Conservation (phyloP, 164 flowering plant genomes). For the Sextonia rubra region DNA sequence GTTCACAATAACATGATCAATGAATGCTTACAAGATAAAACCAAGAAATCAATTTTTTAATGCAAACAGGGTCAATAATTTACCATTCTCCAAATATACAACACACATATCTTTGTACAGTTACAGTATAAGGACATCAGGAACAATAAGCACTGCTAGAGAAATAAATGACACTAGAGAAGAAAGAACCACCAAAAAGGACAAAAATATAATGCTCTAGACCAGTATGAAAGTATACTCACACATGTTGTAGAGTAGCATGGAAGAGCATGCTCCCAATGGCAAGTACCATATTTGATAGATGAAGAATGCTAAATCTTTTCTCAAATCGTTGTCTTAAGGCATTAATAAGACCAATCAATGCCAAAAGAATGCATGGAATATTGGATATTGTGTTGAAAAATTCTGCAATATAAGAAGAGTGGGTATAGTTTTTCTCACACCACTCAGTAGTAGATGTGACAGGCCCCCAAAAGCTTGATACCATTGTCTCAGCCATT, state of each 20-base stretch:
- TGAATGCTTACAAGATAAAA: no score
- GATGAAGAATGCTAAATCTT: slow-evolving; percentile 76
- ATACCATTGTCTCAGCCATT: slow-evolving; percentile 53
- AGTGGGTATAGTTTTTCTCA: slow-evolving; percentile 63
- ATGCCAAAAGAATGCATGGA: slow-evolving; percentile 65
- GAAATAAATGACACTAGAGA: no score
- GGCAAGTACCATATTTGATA: slow-evolving; percentile 76
- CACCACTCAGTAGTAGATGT: slow-evolving; percentile 82
- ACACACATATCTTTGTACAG: no score
- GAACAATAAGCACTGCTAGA: no score
- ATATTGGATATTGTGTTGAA: slow-evolving; percentile 73
- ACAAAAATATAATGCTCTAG: not conserved
- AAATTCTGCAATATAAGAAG: slow-evolving; percentile 76
- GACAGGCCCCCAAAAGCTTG: slow-evolving; percentile 92
- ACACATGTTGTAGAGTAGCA: slow-evolving; percentile 75
- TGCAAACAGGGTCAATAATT: no score
- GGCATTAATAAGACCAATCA: slow-evolving; percentile 72
- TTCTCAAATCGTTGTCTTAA: slow-evolving; percentile 78
- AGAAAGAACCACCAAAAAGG: not conserved
- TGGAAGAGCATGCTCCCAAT: slow-evolving; percentile 84
- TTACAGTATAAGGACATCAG: no score
- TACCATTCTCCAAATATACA: no score
- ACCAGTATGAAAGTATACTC: slow-evolving; percentile 23
- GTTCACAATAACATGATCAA: no score
- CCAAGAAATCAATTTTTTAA: no score